A percentile compares a stretch with the other conserved stretches of the same genome.
Evolutionary conservation across 2,329 filamentous ascomycete species (phyloP).

Genomic region (Cordyceps javanica): DNA sequence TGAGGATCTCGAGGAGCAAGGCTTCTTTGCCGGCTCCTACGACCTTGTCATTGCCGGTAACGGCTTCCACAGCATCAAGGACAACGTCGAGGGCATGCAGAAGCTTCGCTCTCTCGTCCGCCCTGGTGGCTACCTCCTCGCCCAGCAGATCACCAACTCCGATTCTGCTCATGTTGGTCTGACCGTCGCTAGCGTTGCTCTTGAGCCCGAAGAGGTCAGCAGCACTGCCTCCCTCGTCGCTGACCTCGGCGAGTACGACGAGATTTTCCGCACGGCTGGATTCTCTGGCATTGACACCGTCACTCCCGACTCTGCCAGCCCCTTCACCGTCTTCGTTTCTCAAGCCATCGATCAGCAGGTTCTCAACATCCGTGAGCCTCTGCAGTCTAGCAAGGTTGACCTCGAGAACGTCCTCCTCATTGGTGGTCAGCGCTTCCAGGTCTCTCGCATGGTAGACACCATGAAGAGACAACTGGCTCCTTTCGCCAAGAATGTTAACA

Average conservation of each 20-base stretch:
- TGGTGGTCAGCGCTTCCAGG: slow-evolving; percentile 12
- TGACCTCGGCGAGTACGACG: slow-evolving; percentile 10
- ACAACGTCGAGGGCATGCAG: slow-evolving; percentile 1
- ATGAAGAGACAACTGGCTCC: slow-evolving; percentile 8
- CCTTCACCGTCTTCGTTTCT: slow-evolving; percentile 13
- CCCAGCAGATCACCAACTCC: slow-evolving; percentile 9
- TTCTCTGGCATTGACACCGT: slow-evolving; percentile 15
- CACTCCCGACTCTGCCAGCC: slow-evolving; percentile 9
- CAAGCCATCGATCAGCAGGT: slow-evolving; percentile 14
- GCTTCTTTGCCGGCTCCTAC: slow-evolving; percentile 7
- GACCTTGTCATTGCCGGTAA: slow-evolving; percentile 13
- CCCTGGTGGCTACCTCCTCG: slow-evolving; percentile 13
- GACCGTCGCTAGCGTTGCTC: slow-evolving; percentile 7
- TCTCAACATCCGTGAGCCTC: slow-evolving; percentile 10
- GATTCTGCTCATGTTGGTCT: slow-evolving; percentile 6
- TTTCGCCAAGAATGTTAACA: slow-evolving; percentile 1
- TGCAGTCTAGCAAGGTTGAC: slow-evolving; percentile 7
- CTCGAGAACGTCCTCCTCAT: slow-evolving; percentile 13
- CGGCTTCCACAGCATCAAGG: slow-evolving; percentile 7
- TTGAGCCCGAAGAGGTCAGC: slow-evolving; percentile 5
- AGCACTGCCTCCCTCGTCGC: slow-evolving; percentile 10
- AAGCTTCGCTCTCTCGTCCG: slow-evolving; percentile 13
- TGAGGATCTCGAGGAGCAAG: slow-evolving; percentile 10
- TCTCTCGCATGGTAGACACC: neutral
- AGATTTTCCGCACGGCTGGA: slow-evolving; percentile 10